Evolutionary conservation across 371 early-diverging fungal species (phyloP), one percentile per base, ranked within the genome.

Genomic region (Cokeromyces recurvatus): DNA sequence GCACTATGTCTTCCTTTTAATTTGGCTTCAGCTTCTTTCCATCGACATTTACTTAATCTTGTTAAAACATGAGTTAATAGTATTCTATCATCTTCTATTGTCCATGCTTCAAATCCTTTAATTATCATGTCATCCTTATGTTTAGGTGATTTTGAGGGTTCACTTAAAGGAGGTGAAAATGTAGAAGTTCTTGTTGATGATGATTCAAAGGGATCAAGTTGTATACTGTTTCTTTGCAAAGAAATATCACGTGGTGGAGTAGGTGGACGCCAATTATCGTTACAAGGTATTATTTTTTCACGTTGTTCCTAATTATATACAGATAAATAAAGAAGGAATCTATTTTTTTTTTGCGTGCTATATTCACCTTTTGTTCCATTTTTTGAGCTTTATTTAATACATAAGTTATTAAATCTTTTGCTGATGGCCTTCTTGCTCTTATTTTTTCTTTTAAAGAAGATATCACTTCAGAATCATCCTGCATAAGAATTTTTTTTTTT

Each of bases 51-150:
- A 41, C 49, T 51, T 16, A 53, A 42, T 11, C 62, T 24, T 10
- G 56, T 56, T n/a, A 62, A 32, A 3, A 62, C 48, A 43, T 62
- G 62, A 6, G 56, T 50, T 49, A 62, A 52, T 4, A 62, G 24
- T 38, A 56, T 49, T 37, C 46, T 62, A 25, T 62, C 62, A 7
- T 62, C 62, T 15, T 56, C 44, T 17, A 44, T 39, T 22, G 57
- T 62, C 62, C 62, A 62, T 17, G 48, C 20, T 36, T 70, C 62
- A 37, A 53, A 64, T 1, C 66, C 66, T 21, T 54, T 52, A 27
- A 70, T 66, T 17, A 53, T n/a, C n/a, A n/a, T n/a, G n/a, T n/a
- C n/a, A n/a, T n/a, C n/a, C n/a, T n/a, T 45, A 21, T 37, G 34
- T 20, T 41, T 47, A 22, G 59, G 53, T 17, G 53, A 34, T n/a